phyloP scores from a whole-genome alignment of 1,284 basidiomycete species.

The Puccinia triticina region DNA sequence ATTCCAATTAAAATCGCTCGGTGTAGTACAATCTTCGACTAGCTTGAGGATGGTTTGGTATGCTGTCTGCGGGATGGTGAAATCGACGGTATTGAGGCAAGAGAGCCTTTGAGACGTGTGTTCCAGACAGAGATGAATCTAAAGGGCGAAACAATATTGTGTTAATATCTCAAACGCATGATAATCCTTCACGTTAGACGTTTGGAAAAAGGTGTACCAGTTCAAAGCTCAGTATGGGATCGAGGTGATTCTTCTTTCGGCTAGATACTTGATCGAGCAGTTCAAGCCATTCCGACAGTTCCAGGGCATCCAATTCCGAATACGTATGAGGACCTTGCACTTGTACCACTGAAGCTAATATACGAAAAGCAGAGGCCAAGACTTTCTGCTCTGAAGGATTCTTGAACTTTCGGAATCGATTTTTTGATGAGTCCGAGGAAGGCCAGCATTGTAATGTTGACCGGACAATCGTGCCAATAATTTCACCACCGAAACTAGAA shows the following conservation, averaged over 20 bases:
- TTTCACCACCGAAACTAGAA: slow-evolving; percentile 9
- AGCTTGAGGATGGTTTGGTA: slow-evolving; percentile 35
- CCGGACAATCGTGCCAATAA: slow-evolving; percentile 4
- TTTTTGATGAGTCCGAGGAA: background rate
- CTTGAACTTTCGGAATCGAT: slow-evolving; percentile 31
- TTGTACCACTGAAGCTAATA: slow-evolving; percentile 8
- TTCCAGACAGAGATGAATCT: slow-evolving; percentile 28
- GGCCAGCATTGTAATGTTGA: slow-evolving; percentile 31
- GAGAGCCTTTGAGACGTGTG: slow-evolving; percentile 3
- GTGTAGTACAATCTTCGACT: background rate
- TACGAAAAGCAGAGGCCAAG: slow-evolving; percentile 23
- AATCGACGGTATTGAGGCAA: slow-evolving; percentile 17
- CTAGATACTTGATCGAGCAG: slow-evolving; percentile 5
- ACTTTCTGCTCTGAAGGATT: slow-evolving; percentile 7
- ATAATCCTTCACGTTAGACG: background rate
- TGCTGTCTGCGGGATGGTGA: slow-evolving; percentile 8
- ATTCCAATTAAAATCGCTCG: slow-evolving; percentile 20
- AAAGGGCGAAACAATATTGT: background rate
- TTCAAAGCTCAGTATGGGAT: slow-evolving; percentile 29
- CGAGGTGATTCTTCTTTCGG: background rate
- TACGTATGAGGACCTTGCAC: slow-evolving; percentile 8
- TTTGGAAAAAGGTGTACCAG: slow-evolving; percentile 24
- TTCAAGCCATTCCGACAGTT: slow-evolving; percentile 34
- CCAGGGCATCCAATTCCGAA: slow-evolving; percentile 18
- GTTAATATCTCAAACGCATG: background rate